Conservation (phyloP, 1,284 basidiomycete species). For the Mycena citricolor region DNA sequence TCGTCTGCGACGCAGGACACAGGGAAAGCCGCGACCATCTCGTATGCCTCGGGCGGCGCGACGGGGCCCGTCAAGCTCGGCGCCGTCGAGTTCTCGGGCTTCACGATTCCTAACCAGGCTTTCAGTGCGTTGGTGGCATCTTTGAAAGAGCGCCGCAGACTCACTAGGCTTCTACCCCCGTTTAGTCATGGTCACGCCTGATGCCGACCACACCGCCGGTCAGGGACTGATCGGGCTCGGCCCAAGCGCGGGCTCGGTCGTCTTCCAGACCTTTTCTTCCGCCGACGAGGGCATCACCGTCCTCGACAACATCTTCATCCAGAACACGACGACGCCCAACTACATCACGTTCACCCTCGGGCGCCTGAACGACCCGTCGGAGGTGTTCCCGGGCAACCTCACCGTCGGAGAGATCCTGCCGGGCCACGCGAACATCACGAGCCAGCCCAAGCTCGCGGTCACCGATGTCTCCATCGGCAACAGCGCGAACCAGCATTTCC, state of each 20-base stretch:
- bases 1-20: constrained; percentile 39
- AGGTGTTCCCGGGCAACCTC: constrained; percentile 46
- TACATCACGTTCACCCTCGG: constrained; percentile 55
- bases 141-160: too few species aligned
- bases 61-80: constrained; percentile 55
- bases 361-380: constrained; percentile 41
- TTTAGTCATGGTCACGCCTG: constrained; percentile 38
- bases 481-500: constrained; percentile 49
- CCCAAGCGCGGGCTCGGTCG: constrained; percentile 46
- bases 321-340: constrained; percentile 55
- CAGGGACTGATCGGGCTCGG: constrained; percentile 53
- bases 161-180: too few species aligned
- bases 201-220: constrained; percentile 31
- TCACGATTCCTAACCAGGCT: constrained; percentile 56
- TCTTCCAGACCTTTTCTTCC: constrained; percentile 30
- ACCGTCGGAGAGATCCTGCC: constrained; percentile 48
- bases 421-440: constrained; percentile 39
- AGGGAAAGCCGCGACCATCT: constrained; percentile 30
- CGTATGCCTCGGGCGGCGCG: constrained; percentile 10
- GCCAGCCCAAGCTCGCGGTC: constrained; percentile 45
- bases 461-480: constrained; percentile 33
- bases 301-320: constrained; percentile 64
- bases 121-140: constrained; percentile 48
- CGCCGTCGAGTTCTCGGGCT: constrained; percentile 52
- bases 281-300: constrained; percentile 43